phyloP scores from a whole-genome alignment of 2,329 filamentous ascomycete species.

The Berkeleyomyces rouxiae region DNA sequence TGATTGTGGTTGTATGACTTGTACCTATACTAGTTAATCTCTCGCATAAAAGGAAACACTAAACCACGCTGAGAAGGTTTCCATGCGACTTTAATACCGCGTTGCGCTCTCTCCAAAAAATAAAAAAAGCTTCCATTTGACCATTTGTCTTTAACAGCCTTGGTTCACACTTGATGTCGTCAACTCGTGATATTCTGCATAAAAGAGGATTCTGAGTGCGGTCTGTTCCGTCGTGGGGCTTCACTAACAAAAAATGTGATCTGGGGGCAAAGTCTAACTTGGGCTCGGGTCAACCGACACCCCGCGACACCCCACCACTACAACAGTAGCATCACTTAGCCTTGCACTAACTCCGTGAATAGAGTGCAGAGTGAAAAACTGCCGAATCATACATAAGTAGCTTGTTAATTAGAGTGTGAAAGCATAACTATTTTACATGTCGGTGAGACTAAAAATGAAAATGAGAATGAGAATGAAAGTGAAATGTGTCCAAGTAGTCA shows the following conservation, averaged over 20 bases:
- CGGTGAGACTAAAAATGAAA: background rate
- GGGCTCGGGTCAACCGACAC: background rate
- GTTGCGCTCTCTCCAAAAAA: background rate
- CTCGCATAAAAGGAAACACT: conserved; percentile 1
- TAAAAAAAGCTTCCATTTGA: no score
- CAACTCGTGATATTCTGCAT: background rate
- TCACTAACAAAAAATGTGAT: no score
- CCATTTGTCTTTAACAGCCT: background rate
- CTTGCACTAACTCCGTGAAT: background rate
- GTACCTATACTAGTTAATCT: background rate
- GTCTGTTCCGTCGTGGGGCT: background rate
- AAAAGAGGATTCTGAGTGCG: background rate
- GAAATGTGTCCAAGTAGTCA: background rate
- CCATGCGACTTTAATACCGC: background rate
- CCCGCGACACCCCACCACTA: background rate
- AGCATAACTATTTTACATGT: no score
- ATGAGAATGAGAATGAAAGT: background rate
- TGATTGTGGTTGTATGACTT: background rate
- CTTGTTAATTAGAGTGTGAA: no score
- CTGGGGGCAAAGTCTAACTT: background rate
- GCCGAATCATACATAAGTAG: no score
- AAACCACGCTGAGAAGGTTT: background rate
- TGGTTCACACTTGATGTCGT: background rate
- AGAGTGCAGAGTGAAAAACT: background rate
- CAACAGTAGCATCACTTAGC: background rate